Percentiles rank a stretch among this genome's conserved stretches.
These are phyloP conservation scores for Leccinum rimulosum DNA, from an alignment of 768 basidiomycete species.

Conservation along the genomic window DNA sequence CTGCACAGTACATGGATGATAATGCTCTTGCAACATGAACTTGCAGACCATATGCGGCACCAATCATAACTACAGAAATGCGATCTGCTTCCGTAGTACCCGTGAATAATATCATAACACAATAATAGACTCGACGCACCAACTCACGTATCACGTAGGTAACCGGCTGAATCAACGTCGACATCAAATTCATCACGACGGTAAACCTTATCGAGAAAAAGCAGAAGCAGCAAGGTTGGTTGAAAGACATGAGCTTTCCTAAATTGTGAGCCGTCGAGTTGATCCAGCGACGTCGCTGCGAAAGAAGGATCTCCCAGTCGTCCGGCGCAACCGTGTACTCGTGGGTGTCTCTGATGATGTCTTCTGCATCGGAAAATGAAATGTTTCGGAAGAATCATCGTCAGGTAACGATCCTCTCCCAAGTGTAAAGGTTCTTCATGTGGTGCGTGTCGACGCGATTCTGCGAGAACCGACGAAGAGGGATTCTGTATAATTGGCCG, in stretches of 20 bases:
- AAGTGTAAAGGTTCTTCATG: conserved; percentile 98
- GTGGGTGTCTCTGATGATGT: conserved; percentile 91
- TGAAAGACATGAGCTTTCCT: conserved; percentile 87
- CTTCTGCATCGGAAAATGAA: conserved; percentile 79
- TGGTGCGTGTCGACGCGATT: conserved; percentile 96
- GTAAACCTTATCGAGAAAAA: conserved; percentile 99
- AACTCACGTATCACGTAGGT: conserved; percentile 46
- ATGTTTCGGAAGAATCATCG: conserved; percentile 92
- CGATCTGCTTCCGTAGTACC: too few species aligned
- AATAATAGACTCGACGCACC: not conserved
- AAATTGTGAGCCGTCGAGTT: conserved; percentile 99
- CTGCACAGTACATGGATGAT: too few species aligned
- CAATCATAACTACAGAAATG: too few species aligned
- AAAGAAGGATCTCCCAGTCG: conserved; percentile 90
- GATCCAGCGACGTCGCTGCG: conserved; percentile 98
- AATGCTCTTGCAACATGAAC: too few species aligned
- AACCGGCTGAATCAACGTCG: conserved; percentile 72
- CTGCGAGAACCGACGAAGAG: conserved; percentile 48
- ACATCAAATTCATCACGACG: conserved; percentile 93
- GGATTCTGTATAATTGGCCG: not conserved
- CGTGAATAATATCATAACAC: conserved; percentile 6
- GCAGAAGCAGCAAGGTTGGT: conserved; percentile 93
- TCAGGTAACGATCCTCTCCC: conserved; percentile 98
- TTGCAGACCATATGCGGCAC: too few species aligned
- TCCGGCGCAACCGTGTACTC: conserved; percentile 95